Conservation (phyloP, 192 early-diverging fungal species). For the Umbelopsis ramanniana region DNA sequence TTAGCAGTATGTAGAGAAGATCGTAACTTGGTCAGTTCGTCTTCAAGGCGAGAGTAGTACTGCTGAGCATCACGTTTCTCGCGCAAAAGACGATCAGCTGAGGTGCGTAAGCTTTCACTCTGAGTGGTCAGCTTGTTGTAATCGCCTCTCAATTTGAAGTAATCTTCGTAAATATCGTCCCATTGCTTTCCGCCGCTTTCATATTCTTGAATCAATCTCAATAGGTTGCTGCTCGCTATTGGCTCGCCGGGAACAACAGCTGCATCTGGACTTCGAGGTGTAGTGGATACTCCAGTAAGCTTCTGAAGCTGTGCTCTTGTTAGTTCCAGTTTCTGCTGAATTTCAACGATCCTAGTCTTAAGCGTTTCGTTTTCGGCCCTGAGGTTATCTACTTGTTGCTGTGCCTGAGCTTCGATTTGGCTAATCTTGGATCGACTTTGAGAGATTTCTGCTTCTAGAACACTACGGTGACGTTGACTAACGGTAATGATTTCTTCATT, state of each 20-base stretch:
- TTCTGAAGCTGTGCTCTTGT: conserved; percentile 16
- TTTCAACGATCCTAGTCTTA: conserved; percentile 2
- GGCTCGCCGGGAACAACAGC: conserved; percentile 9
- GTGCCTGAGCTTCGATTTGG: conserved; percentile 18
- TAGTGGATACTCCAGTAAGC: neutral
- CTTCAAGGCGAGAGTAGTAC: conserved; percentile 19
- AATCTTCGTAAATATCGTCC: conserved; percentile 30
- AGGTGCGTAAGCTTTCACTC: conserved; percentile 6
- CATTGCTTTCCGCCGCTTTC: conserved; percentile 25
- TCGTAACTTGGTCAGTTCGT: conserved; percentile 20
- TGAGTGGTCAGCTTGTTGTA: neutral
- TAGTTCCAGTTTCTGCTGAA: conserved; percentile 8
- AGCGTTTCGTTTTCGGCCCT: neutral
- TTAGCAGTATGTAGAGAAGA: conserved; percentile 1
- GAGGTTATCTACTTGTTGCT: conserved; percentile 4
- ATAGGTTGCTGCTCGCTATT: conserved; percentile 13
- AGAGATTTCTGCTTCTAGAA: conserved; percentile 3
- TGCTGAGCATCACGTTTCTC: conserved; percentile 17
- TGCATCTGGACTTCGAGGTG: conserved; percentile 9
- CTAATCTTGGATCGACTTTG: conserved; percentile 13
- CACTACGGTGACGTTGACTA: conserved; percentile 13
- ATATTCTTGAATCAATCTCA: conserved; percentile 22
- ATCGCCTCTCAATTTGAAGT: conserved; percentile 21
- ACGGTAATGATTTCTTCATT: neutral
- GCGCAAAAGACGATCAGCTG: conserved; percentile 2